Percentiles rank a stretch among this genome's conserved stretches.
Conservation (phyloP, 129 eudicot genomes). For the Oenanthe sinensis region DNA sequence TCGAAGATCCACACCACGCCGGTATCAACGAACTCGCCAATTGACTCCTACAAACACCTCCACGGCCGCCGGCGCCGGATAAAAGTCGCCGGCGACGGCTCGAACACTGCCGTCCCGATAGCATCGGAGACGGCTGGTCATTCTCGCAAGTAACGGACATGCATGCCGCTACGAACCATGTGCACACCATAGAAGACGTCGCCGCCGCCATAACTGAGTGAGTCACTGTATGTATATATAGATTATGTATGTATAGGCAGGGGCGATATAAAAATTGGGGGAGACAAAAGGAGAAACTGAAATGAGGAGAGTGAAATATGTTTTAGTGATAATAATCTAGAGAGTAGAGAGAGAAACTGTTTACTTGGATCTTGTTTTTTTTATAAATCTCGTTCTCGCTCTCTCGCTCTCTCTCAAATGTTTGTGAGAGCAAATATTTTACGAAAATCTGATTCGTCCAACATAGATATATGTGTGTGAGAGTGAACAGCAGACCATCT, state of each 20-base stretch:
- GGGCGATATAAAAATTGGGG: neutral
- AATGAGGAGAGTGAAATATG: neutral
- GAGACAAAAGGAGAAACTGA: neutral
- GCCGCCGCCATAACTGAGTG: slow-evolving; percentile 19
- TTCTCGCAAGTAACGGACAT: slow-evolving; percentile 36
- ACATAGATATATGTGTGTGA: neutral
- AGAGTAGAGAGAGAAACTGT: neutral
- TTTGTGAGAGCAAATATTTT: neutral
- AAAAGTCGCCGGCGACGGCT: slow-evolving; percentile 19
- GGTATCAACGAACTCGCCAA: neutral
- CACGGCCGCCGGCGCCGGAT: neutral
- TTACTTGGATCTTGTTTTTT: neutral
- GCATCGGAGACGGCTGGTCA: slow-evolving; percentile 8
- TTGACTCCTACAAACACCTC: neutral
- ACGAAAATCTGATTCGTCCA: slow-evolving; percentile 1
- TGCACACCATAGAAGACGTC: slow-evolving; percentile 39
- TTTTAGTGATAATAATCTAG: neutral
- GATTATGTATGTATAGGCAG: neutral
- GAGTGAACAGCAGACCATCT: neutral
- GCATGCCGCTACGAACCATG: slow-evolving; percentile 55
- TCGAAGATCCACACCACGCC: slow-evolving; percentile 14
- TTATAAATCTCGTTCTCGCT: no score
- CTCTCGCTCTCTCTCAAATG: neutral
- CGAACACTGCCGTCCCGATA: neutral
- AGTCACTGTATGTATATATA: neutral